A percentile compares a stretch with the other conserved stretches of the same genome.
Conservation (phyloP, 2,329 filamentous ascomycete species). For the Dothistroma pini region DNA sequence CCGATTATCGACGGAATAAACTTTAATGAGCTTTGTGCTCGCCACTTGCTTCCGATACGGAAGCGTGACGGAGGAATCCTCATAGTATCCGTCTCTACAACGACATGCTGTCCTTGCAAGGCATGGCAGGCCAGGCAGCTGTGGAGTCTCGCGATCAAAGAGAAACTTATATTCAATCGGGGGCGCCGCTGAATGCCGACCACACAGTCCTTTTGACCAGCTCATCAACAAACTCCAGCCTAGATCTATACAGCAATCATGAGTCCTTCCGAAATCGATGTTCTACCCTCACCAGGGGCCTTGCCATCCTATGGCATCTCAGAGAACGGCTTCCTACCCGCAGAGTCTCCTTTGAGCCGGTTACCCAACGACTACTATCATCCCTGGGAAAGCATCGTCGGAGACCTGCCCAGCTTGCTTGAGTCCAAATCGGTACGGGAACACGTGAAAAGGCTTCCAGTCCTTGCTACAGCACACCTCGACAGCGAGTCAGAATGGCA, state of each 20-base stretch:
- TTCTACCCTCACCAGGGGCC: conserved; percentile 21
- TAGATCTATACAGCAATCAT: conserved; percentile 15
- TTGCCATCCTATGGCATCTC: conserved; percentile 26
- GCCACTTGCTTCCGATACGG: background rate
- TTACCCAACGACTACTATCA: conserved; percentile 90
- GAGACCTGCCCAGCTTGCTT: conserved; percentile 78
- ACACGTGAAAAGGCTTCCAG: conserved; percentile 72
- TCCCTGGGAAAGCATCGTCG: conserved; percentile 81
- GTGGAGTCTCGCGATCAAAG: background rate
- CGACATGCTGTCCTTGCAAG: background rate
- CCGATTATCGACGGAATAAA: background rate
- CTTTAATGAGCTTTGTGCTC: background rate
- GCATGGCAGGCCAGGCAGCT: background rate
- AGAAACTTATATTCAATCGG: background rate
- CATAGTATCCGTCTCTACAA: background rate
- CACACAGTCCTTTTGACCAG: background rate
- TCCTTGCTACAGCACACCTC: conserved; percentile 76
- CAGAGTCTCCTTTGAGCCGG: conserved; percentile 69
- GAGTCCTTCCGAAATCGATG: conserved; percentile 27
- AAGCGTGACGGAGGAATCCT: background rate
- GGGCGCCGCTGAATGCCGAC: background rate
- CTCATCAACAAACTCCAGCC: background rate
- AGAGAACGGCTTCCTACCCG: conserved; percentile 74
- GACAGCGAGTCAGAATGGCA: conserved; percentile 86
- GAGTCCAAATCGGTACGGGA: conserved; percentile 74